Conservation (phyloP, 2,329 filamentous ascomycete species). For the Lachnellula willkommii region DNA sequence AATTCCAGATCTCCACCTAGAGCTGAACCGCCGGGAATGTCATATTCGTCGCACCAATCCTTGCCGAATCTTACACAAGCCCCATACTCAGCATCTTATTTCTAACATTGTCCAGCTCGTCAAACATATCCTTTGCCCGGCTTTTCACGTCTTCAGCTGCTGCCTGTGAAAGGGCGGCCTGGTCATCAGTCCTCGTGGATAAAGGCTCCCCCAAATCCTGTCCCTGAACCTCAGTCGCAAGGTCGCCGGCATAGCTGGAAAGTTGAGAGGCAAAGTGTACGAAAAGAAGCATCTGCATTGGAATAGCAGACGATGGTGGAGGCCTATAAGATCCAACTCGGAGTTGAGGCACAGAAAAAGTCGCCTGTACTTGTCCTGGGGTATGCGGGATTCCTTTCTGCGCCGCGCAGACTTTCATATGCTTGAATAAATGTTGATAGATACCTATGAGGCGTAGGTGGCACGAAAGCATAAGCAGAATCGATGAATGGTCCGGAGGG, state of each 20-base stretch:
- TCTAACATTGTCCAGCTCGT: conserved; percentile 5
- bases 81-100: background rate
- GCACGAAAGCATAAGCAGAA: conserved; percentile 23
- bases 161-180: background rate
- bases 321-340: conserved; percentile 19
- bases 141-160: conserved; percentile 18
- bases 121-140: conserved; percentile 10
- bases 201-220: background rate
- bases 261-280: conserved; percentile 15
- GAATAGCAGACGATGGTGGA: conserved; percentile 9
- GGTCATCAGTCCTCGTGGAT: background rate
- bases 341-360: conserved; percentile 7
- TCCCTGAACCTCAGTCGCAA: conserved; percentile 9
- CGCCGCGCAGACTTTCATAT: conserved; percentile 16
- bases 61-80: background rate
- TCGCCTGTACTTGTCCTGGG: background rate
- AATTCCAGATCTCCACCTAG: no score
- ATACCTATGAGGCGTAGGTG: conserved; percentile 23
- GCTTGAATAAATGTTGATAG: conserved; percentile 20
- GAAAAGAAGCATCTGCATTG: conserved; percentile 22
- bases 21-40: no score
- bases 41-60: no score
- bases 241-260: conserved; percentile 14
- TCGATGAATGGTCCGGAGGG: conserved; percentile 17
- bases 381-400: conserved; percentile 8